These are phyloP conservation scores for Gracilaria domingensis DNA, from an alignment of 23 red algal species.

Conservation along the genomic window DNA sequence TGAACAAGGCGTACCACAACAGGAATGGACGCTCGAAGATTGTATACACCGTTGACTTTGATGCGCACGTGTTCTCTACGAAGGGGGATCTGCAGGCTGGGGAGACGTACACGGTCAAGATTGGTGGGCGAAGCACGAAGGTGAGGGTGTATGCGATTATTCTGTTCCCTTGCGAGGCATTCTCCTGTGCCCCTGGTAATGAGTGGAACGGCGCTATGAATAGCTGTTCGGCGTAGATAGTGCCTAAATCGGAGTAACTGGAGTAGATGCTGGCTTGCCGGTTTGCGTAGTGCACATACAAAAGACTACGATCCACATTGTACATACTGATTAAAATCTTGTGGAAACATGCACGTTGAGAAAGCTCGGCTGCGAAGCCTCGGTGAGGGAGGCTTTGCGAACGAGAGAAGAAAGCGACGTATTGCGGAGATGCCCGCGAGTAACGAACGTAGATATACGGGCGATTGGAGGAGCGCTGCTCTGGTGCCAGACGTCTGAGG, in stretches of 20 bases:
- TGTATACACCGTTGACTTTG: conserved; percentile 43
- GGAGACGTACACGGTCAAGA: conserved; percentile 15
- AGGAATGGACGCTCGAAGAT: conserved; percentile 46
- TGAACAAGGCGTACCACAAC: conserved; percentile 70
- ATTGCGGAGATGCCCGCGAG: too few species aligned
- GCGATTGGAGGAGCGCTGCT: too few species aligned
- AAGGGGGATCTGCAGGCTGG: conserved; percentile 8
- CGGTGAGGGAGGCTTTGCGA: background rate
- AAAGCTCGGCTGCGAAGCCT: too few species aligned
- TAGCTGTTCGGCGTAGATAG: background rate
- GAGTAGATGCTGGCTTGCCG: background rate
- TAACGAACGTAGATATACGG: too few species aligned
- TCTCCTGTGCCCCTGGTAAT: background rate
- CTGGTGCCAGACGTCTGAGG: background rate
- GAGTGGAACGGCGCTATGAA: conserved; percentile 16
- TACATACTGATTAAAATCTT: background rate
- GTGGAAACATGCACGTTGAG: background rate
- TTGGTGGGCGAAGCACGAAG: conserved; percentile 57
- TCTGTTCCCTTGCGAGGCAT: conserved; percentile 46
- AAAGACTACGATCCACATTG: background rate
- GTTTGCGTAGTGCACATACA: background rate
- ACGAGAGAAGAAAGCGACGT: too few species aligned
- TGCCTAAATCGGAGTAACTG: background rate
- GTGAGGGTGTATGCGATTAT: conserved; percentile 46
- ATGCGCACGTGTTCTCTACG: conserved; percentile 49